Percentiles rank a stretch among this genome's conserved stretches.
These are phyloP conservation scores for Vigna mungo DNA, from an alignment of 306 rosid species.

Conservation along the genomic window DNA sequence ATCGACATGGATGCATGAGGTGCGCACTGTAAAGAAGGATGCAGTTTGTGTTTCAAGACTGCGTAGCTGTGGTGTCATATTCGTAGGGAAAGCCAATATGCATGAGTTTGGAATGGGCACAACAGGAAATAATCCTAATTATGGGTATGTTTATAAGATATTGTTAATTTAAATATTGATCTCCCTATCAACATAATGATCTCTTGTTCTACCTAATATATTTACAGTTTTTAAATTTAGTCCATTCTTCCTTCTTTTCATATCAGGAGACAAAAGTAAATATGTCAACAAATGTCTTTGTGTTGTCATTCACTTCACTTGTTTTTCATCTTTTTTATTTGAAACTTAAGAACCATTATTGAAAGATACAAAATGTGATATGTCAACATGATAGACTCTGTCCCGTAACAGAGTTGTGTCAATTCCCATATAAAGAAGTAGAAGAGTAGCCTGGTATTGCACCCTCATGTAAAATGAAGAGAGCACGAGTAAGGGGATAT, in stretches of 20 bases:
- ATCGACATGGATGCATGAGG: conserved; percentile 95
- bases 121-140: conserved; percentile 94
- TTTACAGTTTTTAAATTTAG: conserved; percentile 9
- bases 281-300: conserved; percentile 7
- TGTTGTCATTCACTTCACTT: conserved; percentile 19
- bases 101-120: conserved; percentile 98
- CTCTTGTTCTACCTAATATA: conserved; percentile 14
- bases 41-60: conserved; percentile 73
- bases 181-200: conserved; percentile 29
- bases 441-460: conserved; percentile 6
- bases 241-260: conserved; percentile 15
- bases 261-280: conserved; percentile 30
- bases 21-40: conserved; percentile 71
- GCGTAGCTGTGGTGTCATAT: conserved; percentile 88
- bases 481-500: neutral
- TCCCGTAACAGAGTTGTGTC: neutral
- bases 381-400: neutral
- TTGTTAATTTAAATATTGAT: conserved; percentile 35
- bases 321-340: conserved; percentile 5
- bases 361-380: conserved; percentile 24
- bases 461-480: conserved; percentile 2
- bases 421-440: neutral
- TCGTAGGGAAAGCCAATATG: conserved; percentile 96
- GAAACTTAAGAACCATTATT: conserved; percentile 26
- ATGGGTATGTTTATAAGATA: conserved; percentile 66